Conservation (phyloP, 305 asterid genomes). For the Solanum hybrid region DNA sequence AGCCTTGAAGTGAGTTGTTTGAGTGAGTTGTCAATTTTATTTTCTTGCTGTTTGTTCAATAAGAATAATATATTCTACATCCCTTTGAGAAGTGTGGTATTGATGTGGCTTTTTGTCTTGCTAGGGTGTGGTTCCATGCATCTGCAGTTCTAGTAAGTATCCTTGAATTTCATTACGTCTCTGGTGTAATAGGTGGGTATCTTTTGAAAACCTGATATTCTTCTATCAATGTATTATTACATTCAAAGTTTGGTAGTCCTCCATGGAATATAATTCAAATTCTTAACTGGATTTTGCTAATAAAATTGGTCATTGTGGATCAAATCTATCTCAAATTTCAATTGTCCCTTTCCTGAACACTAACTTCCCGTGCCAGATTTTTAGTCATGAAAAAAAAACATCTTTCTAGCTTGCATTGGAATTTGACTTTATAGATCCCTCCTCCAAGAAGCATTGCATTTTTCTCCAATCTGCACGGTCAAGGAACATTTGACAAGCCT, state of each 20-base stretch:
- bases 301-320: not conserved
- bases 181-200: not conserved
- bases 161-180: conserved; percentile 1
- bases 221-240: not conserved
- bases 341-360: not conserved
- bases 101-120: conserved; percentile 30
- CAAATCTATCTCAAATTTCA: not conserved
- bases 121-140: conserved; percentile 31
- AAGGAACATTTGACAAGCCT: not conserved
- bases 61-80: not conserved
- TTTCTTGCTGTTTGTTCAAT: not conserved
- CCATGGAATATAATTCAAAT: not conserved
- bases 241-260: not conserved
- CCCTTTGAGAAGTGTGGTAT: conserved; percentile 7
- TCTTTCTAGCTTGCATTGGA: not conserved
- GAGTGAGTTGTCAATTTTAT: conserved; percentile 32
- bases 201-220: not conserved
- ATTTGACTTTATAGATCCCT: not conserved
- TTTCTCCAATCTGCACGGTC: not conserved
- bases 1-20: conserved; percentile 44
- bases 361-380: not conserved
- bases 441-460: not conserved
- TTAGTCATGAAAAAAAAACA: not conserved
- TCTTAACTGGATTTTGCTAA: not conserved
- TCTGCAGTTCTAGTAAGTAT: conserved; percentile 41